Conservation (phyloP, 2,329 filamentous ascomycete genomes). For the Colletotrichum filicis region DNA sequence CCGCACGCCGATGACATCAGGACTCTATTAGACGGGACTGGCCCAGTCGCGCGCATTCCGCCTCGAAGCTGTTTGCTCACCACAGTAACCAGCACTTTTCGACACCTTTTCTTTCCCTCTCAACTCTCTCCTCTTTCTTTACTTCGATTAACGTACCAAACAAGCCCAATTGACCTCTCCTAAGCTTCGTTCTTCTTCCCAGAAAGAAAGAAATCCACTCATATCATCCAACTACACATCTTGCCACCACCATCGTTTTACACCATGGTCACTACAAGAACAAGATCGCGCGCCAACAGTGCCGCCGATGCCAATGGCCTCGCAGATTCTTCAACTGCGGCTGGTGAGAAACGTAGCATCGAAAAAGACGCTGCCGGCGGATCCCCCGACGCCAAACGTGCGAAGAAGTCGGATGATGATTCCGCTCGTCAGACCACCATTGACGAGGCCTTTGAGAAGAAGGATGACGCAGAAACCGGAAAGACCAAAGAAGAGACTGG, state of each 20-base stretch:
- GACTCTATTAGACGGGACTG: slow-evolving; percentile 1
- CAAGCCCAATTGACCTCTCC: background rate
- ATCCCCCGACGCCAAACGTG: slow-evolving; percentile 29
- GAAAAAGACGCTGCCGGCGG: background rate
- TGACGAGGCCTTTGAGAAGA: slow-evolving; percentile 28
- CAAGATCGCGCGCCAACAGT: slow-evolving; percentile 13
- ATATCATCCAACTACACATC: background rate
- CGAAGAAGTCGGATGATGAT: slow-evolving; percentile 22
- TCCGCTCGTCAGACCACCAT: slow-evolving; percentile 23
- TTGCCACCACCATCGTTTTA: background rate
- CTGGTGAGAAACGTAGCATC: slow-evolving; percentile 32
- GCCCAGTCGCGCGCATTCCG: background rate
- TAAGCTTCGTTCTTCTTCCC: background rate
- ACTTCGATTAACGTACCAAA: background rate
- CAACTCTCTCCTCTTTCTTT: background rate
- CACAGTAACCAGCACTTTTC: background rate
- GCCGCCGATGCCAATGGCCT: slow-evolving; percentile 3
- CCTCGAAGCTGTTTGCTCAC: background rate
- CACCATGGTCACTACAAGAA: slow-evolving; percentile 25
- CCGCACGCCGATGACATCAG: slow-evolving; percentile 31
- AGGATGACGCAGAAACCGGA: background rate
- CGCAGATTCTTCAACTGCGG: background rate
- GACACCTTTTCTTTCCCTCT: background rate
- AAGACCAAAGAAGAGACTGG: background rate
- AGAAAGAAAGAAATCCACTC: background rate